Conservation (phyloP, 345 rosid species). For the Aethionema arabicum region DNA sequence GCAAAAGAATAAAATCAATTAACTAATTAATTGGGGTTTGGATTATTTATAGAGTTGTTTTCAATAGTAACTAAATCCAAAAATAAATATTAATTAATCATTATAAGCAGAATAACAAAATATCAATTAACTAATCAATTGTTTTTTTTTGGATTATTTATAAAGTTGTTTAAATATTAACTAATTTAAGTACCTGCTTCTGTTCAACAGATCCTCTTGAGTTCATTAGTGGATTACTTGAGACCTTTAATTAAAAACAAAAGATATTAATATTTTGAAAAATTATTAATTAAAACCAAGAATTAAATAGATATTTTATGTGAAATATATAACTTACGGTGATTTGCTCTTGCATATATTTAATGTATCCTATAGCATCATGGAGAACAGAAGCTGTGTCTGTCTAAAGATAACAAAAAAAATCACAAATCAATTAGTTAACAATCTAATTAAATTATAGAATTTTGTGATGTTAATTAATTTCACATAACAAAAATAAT, state of each 20-base stretch:
- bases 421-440: too few relatives aligned
- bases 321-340: constrained; percentile 42
- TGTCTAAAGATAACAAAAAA: constrained; percentile 43
- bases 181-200: constrained; percentile 57
- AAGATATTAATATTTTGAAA: not conserved
- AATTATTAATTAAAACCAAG: not conserved
- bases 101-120: too few relatives aligned
- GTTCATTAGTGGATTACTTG: constrained; percentile 62
- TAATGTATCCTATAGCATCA: constrained; percentile 83
- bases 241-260: constrained; percentile 41
- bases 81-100: too few relatives aligned
- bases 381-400: constrained; percentile 98
- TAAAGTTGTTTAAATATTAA: constrained; percentile 20
- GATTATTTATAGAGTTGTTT: too few relatives aligned
- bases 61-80: too few relatives aligned
- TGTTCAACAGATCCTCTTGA: constrained; percentile 56
- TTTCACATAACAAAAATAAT: too few relatives aligned
- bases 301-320: not conserved
- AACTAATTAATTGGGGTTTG: too few relatives aligned
- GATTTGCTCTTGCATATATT: constrained; percentile 76
- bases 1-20: constrained; percentile 12
- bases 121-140: not conserved
- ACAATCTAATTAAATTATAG: too few relatives aligned
- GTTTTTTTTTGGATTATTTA: not conserved
- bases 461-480: too few relatives aligned